Percentiles rank a stretch among this genome's conserved stretches.
These are phyloP conservation scores for Podila clonocystis DNA, from an alignment of 192 early-diverging fungal species.

Conservation along the genomic window DNA sequence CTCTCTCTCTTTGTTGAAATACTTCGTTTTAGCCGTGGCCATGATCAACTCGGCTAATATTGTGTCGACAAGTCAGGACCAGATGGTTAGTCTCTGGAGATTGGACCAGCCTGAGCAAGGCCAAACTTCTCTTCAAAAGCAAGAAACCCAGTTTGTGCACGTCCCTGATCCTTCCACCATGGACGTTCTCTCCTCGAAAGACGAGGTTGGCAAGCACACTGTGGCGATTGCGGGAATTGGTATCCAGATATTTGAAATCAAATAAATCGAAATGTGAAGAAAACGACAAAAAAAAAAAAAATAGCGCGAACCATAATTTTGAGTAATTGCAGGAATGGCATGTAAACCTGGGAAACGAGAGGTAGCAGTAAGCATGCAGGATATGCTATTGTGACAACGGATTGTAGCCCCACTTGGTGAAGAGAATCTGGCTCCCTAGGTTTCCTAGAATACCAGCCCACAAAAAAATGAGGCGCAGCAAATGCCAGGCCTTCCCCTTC, in stretches of 20 bases:
- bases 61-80: conserved; percentile 73
- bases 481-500: too few relatives aligned
- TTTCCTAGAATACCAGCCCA: too few relatives aligned
- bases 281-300: background rate
- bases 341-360: too few relatives aligned
- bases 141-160: conserved; percentile 62
- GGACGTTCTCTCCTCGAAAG: conserved; percentile 36
- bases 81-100: conserved; percentile 70
- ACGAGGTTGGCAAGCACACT: conserved; percentile 8
- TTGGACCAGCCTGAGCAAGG: conserved; percentile 16
- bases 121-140: conserved; percentile 15
- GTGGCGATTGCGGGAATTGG: conserved; percentile 67
- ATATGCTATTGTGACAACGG: too few relatives aligned
- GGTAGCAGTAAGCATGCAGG: too few relatives aligned
- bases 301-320: too few relatives aligned
- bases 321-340: too few relatives aligned
- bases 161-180: conserved; percentile 75
- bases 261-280: background rate
- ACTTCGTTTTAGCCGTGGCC: conserved; percentile 47
- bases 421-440: too few relatives aligned
- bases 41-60: conserved; percentile 47
- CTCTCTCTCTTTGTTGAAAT: background rate
- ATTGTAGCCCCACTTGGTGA: too few relatives aligned
- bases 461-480: too few relatives aligned
- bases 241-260: conserved; percentile 59